Evolutionary conservation across 208 protist genomes (phyloP).

Genomic region (Acanthamoeba royreba): DNA sequence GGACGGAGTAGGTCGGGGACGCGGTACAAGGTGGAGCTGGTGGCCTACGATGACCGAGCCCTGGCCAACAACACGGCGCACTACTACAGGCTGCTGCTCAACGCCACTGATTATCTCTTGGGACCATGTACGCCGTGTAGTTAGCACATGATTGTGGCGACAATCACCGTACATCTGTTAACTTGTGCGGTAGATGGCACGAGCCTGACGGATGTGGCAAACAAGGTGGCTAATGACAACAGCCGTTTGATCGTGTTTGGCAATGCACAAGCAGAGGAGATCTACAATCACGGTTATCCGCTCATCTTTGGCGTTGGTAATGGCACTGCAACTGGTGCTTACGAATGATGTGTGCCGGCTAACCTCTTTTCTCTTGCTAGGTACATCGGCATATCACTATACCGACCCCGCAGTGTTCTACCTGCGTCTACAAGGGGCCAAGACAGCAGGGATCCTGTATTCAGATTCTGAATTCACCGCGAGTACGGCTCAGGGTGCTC

Average conservation of each 20-base stretch:
- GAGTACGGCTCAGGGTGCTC: neutral
- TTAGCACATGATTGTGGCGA: no score
- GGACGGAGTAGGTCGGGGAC: neutral
- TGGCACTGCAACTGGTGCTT: neutral
- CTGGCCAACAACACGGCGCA: neutral
- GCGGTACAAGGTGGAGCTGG: neutral
- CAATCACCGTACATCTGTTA: no score
- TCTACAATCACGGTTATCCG: neutral
- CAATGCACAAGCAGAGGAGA: neutral
- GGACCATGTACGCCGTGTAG: neutral
- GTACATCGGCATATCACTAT: neutral
- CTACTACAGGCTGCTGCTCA: neutral
- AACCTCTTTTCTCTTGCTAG: neutral
- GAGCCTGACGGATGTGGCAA: neutral
- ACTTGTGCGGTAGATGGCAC: neutral
- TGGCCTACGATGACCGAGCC: neutral
- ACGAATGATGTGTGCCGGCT: neutral
- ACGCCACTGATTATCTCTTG: neutral
- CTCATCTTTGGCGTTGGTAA: constrained; percentile 10
- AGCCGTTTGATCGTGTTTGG: neutral
- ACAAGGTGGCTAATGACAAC: neutral
- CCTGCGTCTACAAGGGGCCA: neutral
- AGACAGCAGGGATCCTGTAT: neutral
- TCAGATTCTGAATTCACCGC: neutral
- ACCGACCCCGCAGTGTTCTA: neutral